A percentile compares a stretch with the other conserved stretches of the same genome.
Conservation (phyloP, 2,329 filamentous ascomycete species). For the Penicillium sp. region DNA sequence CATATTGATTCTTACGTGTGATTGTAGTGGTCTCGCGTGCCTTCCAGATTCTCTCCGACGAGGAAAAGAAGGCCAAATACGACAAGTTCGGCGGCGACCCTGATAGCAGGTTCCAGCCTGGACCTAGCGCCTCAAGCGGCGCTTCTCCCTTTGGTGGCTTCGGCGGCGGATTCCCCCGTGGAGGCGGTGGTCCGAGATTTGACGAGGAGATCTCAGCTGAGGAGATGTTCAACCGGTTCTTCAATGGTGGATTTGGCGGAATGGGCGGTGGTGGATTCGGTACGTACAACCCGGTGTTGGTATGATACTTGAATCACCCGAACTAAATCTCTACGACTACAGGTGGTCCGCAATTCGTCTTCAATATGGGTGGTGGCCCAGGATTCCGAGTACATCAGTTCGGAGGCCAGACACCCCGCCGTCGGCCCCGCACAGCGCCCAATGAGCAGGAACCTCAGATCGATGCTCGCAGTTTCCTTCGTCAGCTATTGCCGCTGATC, state of each 20-base stretch:
- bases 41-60: slow-evolving; percentile 87
- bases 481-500: slow-evolving; percentile 77
- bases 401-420: slow-evolving; percentile 71
- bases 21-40: slow-evolving; percentile 75
- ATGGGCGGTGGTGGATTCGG: slow-evolving; percentile 61
- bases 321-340: not conserved
- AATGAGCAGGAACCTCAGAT: slow-evolving; percentile 51
- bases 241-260: slow-evolving; percentile 64
- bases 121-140: slow-evolving; percentile 38
- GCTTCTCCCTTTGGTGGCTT: slow-evolving; percentile 46
- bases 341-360: slow-evolving; percentile 81
- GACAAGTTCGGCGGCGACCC: slow-evolving; percentile 90
- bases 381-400: slow-evolving; percentile 95
- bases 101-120: slow-evolving; percentile 72
- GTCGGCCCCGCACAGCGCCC: slow-evolving; percentile 66
- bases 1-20: not conserved
- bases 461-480: slow-evolving; percentile 56
- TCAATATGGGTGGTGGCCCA: slow-evolving; percentile 88
- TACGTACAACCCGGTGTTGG: slow-evolving; percentile 32
- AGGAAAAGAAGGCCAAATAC: slow-evolving; percentile 85
- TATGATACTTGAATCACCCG: too few species aligned
- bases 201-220: slow-evolving; percentile 93
- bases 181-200: slow-evolving; percentile 56
- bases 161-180: slow-evolving; percentile 48
- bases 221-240: slow-evolving; percentile 96